Conservation (phyloP, 345 rosid genomes). For the Trapa bicornis region DNA sequence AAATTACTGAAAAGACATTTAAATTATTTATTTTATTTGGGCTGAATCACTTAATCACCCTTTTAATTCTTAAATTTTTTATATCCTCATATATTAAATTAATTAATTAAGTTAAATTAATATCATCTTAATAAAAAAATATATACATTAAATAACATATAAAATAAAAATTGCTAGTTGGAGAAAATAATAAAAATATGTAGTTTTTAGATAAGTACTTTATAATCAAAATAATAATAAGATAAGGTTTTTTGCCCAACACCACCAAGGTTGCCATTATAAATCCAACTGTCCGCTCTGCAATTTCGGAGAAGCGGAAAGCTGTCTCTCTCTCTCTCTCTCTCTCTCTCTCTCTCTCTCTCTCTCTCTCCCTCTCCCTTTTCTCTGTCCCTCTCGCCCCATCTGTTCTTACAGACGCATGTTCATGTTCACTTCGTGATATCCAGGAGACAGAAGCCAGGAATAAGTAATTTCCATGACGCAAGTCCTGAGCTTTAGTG, state of each 20-base stretch:
- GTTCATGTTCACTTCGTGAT: neutral
- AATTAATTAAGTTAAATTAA: too few species aligned
- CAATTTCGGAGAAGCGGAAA: constrained; percentile 10
- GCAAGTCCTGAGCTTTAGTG: neutral
- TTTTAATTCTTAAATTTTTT: too few species aligned
- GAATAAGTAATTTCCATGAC: neutral
- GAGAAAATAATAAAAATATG: too few species aligned
- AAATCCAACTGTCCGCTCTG: constrained; percentile 1
- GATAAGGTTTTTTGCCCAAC: neutral
- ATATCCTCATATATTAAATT: too few species aligned
- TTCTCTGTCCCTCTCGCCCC: neutral
- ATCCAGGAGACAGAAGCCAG: neutral
- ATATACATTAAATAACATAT: too few species aligned
- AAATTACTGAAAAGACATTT: too few species aligned
- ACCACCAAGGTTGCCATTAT: neutral
- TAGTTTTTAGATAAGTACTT: too few species aligned
- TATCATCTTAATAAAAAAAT: too few species aligned
- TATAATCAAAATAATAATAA: neutral
- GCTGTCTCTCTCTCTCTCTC: constrained; percentile 7
- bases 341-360: neutral
- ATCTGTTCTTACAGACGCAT: neutral
- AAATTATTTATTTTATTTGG: too few species aligned
- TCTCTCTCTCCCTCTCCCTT: neutral
- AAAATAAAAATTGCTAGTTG: too few species aligned
- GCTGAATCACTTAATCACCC: too few species aligned